Evolutionary conservation across 2,329 filamentous ascomycete genomes (phyloP).

Genomic region (Nemania bipapillata): DNA sequence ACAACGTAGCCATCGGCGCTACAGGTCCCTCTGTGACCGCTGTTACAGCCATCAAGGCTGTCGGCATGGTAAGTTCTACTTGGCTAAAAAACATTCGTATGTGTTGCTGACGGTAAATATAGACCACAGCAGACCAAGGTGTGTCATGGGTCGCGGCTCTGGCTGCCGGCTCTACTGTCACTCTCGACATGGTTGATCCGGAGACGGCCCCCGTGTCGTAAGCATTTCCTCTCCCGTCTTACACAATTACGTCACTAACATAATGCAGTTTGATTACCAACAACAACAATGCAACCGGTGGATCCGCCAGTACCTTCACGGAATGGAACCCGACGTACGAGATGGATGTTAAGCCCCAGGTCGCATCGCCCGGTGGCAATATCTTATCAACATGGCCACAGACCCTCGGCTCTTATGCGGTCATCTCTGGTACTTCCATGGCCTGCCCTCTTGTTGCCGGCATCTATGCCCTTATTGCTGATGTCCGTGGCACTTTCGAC

Average conservation of each 20-base stretch:
- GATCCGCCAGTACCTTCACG: constrained; percentile 64
- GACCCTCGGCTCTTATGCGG: constrained; percentile 59
- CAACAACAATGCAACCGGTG: constrained; percentile 60
- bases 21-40: constrained; percentile 50
- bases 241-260: constrained; percentile 30
- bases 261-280: constrained; percentile 51
- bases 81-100: neutral
- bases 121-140: constrained; percentile 55
- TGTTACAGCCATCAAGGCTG: constrained; percentile 39
- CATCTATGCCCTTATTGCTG: constrained; percentile 64
- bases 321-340: constrained; percentile 72
- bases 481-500: constrained; percentile 63
- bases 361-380: constrained; percentile 66
- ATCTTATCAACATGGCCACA: constrained; percentile 69
- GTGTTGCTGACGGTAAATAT: constrained; percentile 37
- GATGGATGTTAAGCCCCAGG: constrained; percentile 65
- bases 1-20: constrained; percentile 58
- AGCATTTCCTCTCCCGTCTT: constrained; percentile 17
- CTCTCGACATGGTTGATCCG: constrained; percentile 58
- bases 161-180: constrained; percentile 57
- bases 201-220: constrained; percentile 50
- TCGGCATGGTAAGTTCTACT: constrained; percentile 45
- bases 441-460: constrained; percentile 66
- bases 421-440: constrained; percentile 71
- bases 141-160: constrained; percentile 58